These are phyloP conservation scores for Furcasterigmium furcatum DNA, from an alignment of 2,329 filamentous ascomycete species.

Conservation along the genomic window DNA sequence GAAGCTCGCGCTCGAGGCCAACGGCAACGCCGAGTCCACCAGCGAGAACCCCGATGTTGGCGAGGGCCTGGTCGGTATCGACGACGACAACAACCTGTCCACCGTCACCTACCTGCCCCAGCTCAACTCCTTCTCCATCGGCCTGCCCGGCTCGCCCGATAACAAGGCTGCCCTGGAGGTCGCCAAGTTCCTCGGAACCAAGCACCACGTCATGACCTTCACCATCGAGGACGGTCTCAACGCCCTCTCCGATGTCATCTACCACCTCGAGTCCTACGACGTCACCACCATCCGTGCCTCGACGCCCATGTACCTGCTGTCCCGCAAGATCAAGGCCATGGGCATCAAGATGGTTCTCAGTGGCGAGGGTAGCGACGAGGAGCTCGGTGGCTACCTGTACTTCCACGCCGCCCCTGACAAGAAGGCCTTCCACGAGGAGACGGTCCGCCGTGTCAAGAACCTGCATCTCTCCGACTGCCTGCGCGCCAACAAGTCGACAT, in stretches of 20 bases:
- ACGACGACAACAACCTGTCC: constrained; percentile 84
- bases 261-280: constrained; percentile 95
- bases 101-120: constrained; percentile 90
- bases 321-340: constrained; percentile 98
- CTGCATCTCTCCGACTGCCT: constrained; percentile 94
- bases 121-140: constrained; percentile 98
- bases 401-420: constrained; percentile 93
- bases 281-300: constrained; percentile 98
- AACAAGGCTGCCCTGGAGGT: constrained; percentile 89
- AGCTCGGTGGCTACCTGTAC: constrained; percentile 97
- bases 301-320: constrained; percentile 97
- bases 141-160: constrained; percentile 88
- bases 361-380: constrained; percentile 96
- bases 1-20: constrained; percentile 54
- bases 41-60: constrained; percentile 55
- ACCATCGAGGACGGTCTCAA: constrained; percentile 97
- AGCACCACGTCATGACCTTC: constrained; percentile 98
- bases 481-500: constrained; percentile 98
- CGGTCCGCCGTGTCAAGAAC: constrained; percentile 92
- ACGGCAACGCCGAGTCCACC: constrained; percentile 40
- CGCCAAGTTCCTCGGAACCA: constrained; percentile 93
- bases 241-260: constrained; percentile 95
- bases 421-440: constrained; percentile 93
- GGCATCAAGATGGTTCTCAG: constrained; percentile 99
- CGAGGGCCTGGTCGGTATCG: constrained; percentile 85